Percentiles rank a stretch among this genome's conserved stretches.
Conservation (phyloP, 1,139 yeast genomes). For the Yamadazyma songkhlaensis region DNA sequence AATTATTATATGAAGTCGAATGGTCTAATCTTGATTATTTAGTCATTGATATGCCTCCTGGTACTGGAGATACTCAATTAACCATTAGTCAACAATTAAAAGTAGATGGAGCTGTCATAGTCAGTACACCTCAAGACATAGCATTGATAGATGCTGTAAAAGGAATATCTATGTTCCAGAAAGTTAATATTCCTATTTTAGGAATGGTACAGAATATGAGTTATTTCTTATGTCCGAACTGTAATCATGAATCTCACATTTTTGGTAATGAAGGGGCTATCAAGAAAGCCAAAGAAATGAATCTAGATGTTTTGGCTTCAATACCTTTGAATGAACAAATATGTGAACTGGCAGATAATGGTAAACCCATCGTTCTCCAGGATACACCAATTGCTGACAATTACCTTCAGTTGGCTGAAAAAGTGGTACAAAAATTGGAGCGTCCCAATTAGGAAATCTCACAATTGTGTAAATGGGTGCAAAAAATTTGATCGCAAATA, state of each 20-base stretch:
- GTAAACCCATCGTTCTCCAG: slow-evolving; percentile 59
- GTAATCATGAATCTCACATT: slow-evolving; percentile 63
- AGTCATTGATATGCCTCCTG: slow-evolving; percentile 87
- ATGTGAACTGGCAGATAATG: slow-evolving; percentile 59
- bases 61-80: slow-evolving; percentile 86
- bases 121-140: slow-evolving; percentile 84
- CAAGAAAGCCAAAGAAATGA: slow-evolving; percentile 52
- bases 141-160: slow-evolving; percentile 80
- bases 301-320: slow-evolving; percentile 56
- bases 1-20: slow-evolving; percentile 72
- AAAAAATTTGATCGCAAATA: neutral
- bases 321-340: slow-evolving; percentile 68
- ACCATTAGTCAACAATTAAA: slow-evolving; percentile 76
- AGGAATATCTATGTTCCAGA: slow-evolving; percentile 76
- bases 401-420: slow-evolving; percentile 45
- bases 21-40: slow-evolving; percentile 75
- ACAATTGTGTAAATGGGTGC: neutral
- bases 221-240: slow-evolving; percentile 60
- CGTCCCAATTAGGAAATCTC: neutral
- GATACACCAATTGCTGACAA: slow-evolving; percentile 32
- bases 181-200: slow-evolving; percentile 68
- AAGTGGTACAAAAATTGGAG: slow-evolving; percentile 8
- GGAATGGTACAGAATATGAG: slow-evolving; percentile 89
- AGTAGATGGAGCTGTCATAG: slow-evolving; percentile 78
- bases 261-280: slow-evolving; percentile 70